phyloP scores from a whole-genome alignment of 176 grass and related monocot species.

The Cenchrus americanus region DNA sequence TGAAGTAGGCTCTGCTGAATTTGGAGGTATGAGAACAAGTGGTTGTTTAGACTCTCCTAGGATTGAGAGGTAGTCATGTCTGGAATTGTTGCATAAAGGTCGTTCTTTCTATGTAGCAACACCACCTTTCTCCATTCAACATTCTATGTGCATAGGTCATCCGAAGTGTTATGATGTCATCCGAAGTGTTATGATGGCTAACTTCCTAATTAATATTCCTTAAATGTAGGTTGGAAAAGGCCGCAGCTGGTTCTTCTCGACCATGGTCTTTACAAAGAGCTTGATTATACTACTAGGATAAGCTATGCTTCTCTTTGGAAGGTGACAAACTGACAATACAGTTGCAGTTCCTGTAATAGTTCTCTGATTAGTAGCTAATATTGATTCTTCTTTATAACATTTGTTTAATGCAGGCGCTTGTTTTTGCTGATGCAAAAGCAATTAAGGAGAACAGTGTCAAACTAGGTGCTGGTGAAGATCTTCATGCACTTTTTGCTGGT shows the following conservation, averaged over 20 bases:
- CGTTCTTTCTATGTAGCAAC: not conserved
- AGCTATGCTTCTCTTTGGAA: conserved; percentile 98
- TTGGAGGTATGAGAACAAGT: not conserved
- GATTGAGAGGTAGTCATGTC: not conserved
- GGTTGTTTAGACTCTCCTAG: not conserved
- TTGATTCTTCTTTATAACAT: conserved; percentile 34
- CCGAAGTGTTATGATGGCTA: conserved; percentile 18
- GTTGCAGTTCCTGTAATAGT: conserved; percentile 25
- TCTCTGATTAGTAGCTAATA: conserved; percentile 14
- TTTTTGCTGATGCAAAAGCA: conserved; percentile 71
- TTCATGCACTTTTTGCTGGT: conserved; percentile 80
- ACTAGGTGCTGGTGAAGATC: conserved; percentile 91
- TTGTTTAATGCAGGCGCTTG: conserved; percentile 61
- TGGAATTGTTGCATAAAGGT: not conserved
- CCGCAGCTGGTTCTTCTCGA: conserved; percentile 94
- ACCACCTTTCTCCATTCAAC: not conserved
- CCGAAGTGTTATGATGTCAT: conserved; percentile 1
- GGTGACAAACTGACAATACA: conserved; percentile 57
- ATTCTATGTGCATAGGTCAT: conserved; percentile 1
- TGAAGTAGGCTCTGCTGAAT: conserved; percentile 14
- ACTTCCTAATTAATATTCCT: conserved; percentile 18
- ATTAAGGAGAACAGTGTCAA: conserved; percentile 87
- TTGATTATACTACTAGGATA: conserved; percentile 76
- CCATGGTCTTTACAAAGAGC: conserved; percentile 96
- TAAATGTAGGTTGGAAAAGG: conserved; percentile 66